Evolutionary conservation across 768 basidiomycete genomes (phyloP).

Genomic region (Leccinum truebloodii): DNA sequence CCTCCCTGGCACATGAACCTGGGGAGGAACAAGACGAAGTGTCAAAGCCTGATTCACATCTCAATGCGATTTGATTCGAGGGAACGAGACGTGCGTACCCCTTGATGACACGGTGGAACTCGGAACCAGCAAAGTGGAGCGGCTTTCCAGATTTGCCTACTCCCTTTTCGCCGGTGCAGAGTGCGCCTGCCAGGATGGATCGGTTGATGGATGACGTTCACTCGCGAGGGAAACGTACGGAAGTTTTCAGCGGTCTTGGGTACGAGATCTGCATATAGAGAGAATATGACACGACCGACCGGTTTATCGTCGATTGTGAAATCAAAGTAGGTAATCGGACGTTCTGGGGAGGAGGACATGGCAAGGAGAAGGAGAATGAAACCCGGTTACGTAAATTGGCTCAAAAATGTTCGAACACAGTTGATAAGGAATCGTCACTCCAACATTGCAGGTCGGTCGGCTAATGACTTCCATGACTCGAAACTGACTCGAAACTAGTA

Average conservation of each 20-base stretch:
- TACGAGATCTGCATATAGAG: constrained; percentile 83
- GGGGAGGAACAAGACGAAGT: constrained; percentile 8
- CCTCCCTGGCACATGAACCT: constrained; percentile 93
- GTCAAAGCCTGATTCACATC: constrained; percentile 18
- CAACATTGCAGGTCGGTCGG: no score
- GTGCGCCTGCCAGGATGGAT: constrained; percentile 50
- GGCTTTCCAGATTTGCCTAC: constrained; percentile 61
- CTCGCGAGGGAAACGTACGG: constrained; percentile 47
- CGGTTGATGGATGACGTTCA: neutral
- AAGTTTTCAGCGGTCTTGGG: constrained; percentile 96
- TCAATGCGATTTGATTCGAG: constrained; percentile 15
- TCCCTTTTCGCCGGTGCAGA: constrained; percentile 86
- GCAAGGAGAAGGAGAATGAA: neutral
- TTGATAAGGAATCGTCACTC: no score
- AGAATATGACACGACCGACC: constrained; percentile 73
- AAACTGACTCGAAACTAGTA: no score
- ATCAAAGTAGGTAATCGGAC: constrained; percentile 69
- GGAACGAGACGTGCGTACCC: constrained; percentile 47
- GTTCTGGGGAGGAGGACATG: constrained; percentile 29
- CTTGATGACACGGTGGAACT: constrained; percentile 82
- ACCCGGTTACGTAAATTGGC: constrained; percentile 12
- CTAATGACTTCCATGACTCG: no score
- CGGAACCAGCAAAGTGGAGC: constrained; percentile 65
- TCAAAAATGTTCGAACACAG: neutral
- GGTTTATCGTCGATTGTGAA: constrained; percentile 74